Evolutionary conservation across 1,284 basidiomycete species (phyloP).

Genomic region (Amylostereum areolatum): DNA sequence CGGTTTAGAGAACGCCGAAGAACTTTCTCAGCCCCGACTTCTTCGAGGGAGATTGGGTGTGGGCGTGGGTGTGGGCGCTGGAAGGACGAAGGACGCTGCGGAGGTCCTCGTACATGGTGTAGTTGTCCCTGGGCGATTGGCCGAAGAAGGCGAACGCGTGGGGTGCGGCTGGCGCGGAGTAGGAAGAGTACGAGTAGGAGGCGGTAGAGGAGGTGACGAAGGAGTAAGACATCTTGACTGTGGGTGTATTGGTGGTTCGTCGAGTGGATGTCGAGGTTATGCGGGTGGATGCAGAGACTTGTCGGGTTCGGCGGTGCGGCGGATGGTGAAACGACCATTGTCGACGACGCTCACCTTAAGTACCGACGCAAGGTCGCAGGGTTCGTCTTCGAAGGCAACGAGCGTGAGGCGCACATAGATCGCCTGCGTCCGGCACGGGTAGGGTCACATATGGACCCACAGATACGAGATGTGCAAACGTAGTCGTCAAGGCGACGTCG

Average conservation of each 20-base stretch:
- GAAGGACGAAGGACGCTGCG: constrained; percentile 5
- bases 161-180: constrained; percentile 5
- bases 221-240: constrained; percentile 7
- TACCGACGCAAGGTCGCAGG: neutral
- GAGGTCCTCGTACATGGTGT: constrained; percentile 14
- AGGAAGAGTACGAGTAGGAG: constrained; percentile 3
- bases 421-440: constrained; percentile 1
- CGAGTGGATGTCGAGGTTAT: neutral
- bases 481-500: neutral
- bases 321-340: constrained; percentile 1
- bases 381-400: neutral
- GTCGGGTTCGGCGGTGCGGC: constrained; percentile 1
- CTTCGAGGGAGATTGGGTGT: constrained; percentile 7
- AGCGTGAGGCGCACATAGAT: neutral
- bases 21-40: constrained; percentile 14
- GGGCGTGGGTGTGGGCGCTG: constrained; percentile 6
- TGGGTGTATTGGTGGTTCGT: constrained; percentile 1
- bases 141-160: constrained; percentile 13
- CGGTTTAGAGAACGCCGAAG: constrained; percentile 9
- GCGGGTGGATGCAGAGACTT: neutral
- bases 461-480: neutral
- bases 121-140: constrained; percentile 13
- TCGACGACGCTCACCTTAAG: neutral
- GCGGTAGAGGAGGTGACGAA: constrained; percentile 5
- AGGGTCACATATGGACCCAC: constrained; percentile 3